Percentiles rank a stretch among this genome's conserved stretches.
Conservation (phyloP, 2,329 filamentous ascomycete species). For the Colletotrichum godetiae region DNA sequence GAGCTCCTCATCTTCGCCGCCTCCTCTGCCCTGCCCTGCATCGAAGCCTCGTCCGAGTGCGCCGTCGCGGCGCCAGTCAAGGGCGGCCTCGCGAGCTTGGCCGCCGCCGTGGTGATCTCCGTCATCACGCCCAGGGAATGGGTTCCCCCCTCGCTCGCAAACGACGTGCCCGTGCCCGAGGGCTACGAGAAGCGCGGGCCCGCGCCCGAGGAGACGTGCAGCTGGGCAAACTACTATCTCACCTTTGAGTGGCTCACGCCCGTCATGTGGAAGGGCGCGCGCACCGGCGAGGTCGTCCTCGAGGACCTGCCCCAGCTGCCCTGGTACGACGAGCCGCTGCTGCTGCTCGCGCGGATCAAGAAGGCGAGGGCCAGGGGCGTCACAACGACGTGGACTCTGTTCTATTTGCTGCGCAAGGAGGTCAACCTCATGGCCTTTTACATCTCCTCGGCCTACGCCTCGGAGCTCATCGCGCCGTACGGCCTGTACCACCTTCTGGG, state of each 20-base stretch:
- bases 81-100: slow-evolving; percentile 50
- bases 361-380: slow-evolving; percentile 54
- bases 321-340: slow-evolving; percentile 66
- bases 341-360: slow-evolving; percentile 57
- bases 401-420: slow-evolving; percentile 56
- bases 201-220: slow-evolving; percentile 63
- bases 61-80: slow-evolving; percentile 41
- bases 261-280: slow-evolving; percentile 59
- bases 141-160: slow-evolving; percentile 55
- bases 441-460: slow-evolving; percentile 48
- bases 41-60: slow-evolving; percentile 49
- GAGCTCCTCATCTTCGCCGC: slow-evolving; percentile 49
- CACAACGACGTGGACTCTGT: slow-evolving; percentile 57
- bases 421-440: slow-evolving; percentile 58
- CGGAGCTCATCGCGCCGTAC: slow-evolving; percentile 64
- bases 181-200: slow-evolving; percentile 51
- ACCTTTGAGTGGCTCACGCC: slow-evolving; percentile 63
- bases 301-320: slow-evolving; percentile 60
- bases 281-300: slow-evolving; percentile 54
- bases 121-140: slow-evolving; percentile 61
- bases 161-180: slow-evolving; percentile 52
- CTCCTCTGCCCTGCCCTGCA: slow-evolving; percentile 56
- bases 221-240: slow-evolving; percentile 63
- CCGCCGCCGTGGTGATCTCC: slow-evolving; percentile 52
- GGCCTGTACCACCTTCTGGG: slow-evolving; percentile 64